Conservation (phyloP, 441 rosid genomes). For the Brassica hybrid region DNA sequence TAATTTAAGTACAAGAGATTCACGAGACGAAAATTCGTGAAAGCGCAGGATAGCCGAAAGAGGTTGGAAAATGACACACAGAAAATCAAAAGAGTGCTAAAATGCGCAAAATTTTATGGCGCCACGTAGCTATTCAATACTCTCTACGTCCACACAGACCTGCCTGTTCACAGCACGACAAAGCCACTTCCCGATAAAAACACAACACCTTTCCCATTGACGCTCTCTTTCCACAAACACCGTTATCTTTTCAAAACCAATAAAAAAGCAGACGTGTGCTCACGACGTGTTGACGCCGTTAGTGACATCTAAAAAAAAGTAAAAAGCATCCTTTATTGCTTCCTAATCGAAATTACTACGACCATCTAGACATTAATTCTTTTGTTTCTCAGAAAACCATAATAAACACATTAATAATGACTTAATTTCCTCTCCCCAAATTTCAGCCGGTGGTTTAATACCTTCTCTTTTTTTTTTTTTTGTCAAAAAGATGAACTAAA, state of each 20-base stretch:
- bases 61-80: conserved; percentile 9
- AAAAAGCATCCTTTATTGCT: conserved; percentile 58
- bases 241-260: conserved; percentile 50
- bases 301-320: conserved; percentile 23
- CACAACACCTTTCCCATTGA: conserved; percentile 64
- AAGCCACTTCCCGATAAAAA: conserved; percentile 68
- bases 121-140: conserved; percentile 41
- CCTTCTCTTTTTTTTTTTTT: background rate
- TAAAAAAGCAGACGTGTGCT: conserved; percentile 4
- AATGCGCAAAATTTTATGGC: conserved; percentile 36
- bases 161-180: conserved; percentile 64
- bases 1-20: conserved; percentile 33
- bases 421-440: background rate
- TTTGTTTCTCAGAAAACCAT: conserved; percentile 35
- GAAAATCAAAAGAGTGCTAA: conserved; percentile 7
- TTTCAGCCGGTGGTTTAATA: background rate
- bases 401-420: conserved; percentile 16
- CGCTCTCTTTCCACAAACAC: conserved; percentile 48
- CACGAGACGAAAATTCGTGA: conserved; percentile 30
- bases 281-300: conserved; percentile 51
- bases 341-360: conserved; percentile 31
- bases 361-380: conserved; percentile 41
- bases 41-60: conserved; percentile 29
- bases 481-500: background rate
- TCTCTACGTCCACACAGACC: conserved; percentile 28